A percentile compares a stretch with the other conserved stretches of the same genome.
Evolutionary conservation across 2,329 filamentous ascomycete species (phyloP).

Genomic region (Sporothrix sp.): DNA sequence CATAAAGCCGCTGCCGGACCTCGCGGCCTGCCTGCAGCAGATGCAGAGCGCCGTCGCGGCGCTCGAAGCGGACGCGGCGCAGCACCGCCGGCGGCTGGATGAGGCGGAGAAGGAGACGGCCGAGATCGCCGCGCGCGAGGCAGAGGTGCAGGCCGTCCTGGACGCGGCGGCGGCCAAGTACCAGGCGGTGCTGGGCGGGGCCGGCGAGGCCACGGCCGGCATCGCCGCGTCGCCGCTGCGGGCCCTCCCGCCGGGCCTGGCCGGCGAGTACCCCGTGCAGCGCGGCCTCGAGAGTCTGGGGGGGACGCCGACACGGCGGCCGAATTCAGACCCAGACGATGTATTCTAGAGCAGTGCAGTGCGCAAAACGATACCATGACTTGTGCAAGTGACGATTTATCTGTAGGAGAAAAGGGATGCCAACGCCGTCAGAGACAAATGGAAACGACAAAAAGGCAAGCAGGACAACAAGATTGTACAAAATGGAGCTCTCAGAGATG

Average conservation of each 20-base stretch:
- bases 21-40: conserved; percentile 56
- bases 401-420: conserved; percentile 3
- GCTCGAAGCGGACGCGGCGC: conserved; percentile 53
- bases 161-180: conserved; percentile 67
- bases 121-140: conserved; percentile 59
- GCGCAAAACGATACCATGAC: not conserved
- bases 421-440: conserved; percentile 7
- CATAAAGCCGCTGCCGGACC: conserved; percentile 66
- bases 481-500: no score
- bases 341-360: not conserved
- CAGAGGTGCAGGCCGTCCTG: conserved; percentile 69
- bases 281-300: conserved; percentile 40
- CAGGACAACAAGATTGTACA: no score
- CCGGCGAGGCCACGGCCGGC: conserved; percentile 6
- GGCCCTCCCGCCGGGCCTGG: conserved; percentile 20
- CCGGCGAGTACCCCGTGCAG: conserved; percentile 24
- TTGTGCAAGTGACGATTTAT: conserved; percentile 2
- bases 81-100: conserved; percentile 53
- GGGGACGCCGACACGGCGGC: conserved; percentile 30
- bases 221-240: conserved; percentile 20
- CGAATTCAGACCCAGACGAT: conserved; percentile 24
- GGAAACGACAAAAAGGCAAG: no score
- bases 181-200: conserved; percentile 34
- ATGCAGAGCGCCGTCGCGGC: conserved; percentile 51
- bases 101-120: conserved; percentile 58